phyloP scores from a whole-genome alignment of 2,329 filamentous ascomycete genomes.

The Pseudogymnoascus sp. region DNA sequence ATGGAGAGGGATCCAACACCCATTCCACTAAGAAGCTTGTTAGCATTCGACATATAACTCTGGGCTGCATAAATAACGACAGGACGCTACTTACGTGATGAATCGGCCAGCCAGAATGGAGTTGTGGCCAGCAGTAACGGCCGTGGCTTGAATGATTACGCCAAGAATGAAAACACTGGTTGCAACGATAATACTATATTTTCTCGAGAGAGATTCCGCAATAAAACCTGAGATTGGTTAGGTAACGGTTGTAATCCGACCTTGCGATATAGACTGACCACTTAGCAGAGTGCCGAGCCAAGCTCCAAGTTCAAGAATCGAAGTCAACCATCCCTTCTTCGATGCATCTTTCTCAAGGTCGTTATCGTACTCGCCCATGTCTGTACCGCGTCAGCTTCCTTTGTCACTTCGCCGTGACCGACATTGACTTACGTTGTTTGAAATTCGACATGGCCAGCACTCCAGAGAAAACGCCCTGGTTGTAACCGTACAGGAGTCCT shows the following conservation, averaged over 20 bases:
- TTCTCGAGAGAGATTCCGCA: constrained; percentile 63
- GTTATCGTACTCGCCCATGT: constrained; percentile 51
- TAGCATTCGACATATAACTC: not conserved
- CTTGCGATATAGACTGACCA: constrained; percentile 23
- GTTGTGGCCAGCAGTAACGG: constrained; percentile 49
- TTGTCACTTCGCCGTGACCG: constrained; percentile 26
- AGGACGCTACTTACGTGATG: constrained; percentile 45
- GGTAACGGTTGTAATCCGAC: not conserved
- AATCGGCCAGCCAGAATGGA: constrained; percentile 66
- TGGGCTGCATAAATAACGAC: not conserved
- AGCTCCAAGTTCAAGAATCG: constrained; percentile 69
- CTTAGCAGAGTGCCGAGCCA: constrained; percentile 66
- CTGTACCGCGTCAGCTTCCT: constrained; percentile 29
- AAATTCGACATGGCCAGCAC: constrained; percentile 55
- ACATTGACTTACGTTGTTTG: constrained; percentile 37
- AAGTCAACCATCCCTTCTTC: constrained; percentile 54
- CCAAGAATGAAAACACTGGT: constrained; percentile 63
- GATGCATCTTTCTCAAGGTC: constrained; percentile 42
- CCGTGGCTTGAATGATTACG: constrained; percentile 61
- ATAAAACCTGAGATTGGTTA: constrained; percentile 40
- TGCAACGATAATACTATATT: constrained; percentile 63
- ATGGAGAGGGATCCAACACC: constrained; percentile 63
- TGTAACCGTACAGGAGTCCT: constrained; percentile 55
- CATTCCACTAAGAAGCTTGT: constrained; percentile 44
- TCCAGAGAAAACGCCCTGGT: constrained; percentile 71